phyloP scores from a whole-genome alignment of 768 basidiomycete genomes.

The Amanita exitialis region DNA sequence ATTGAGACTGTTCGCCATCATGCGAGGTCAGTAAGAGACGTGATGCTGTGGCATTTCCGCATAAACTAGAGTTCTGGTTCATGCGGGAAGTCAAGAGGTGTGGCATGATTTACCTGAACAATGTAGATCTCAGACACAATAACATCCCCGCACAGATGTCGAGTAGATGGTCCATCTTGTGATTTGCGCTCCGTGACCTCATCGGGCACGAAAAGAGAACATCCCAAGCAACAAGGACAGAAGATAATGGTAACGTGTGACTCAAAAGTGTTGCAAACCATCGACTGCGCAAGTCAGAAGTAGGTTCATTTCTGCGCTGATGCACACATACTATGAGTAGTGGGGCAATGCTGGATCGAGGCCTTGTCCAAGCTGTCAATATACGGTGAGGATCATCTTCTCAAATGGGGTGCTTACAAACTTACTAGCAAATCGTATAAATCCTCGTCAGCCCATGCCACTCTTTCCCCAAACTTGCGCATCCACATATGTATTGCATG shows the following conservation, averaged over 20 bases:
- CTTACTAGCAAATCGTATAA: constrained; percentile 51
- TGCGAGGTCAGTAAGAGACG: constrained; percentile 49
- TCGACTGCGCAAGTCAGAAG: constrained; percentile 31
- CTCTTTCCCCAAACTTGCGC: constrained; percentile 45
- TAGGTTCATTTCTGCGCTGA: not conserved
- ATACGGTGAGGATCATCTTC: not conserved
- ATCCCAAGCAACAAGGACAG: constrained; percentile 61
- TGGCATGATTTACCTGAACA: constrained; percentile 38
- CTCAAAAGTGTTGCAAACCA: constrained; percentile 68
- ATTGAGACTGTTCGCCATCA: constrained; percentile 26
- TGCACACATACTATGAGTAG: constrained; percentile 60
- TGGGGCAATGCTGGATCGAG: constrained; percentile 66
- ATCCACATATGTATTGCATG: constrained; percentile 56
- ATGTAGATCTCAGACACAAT: constrained; percentile 39
- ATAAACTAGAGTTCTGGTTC: constrained; percentile 30
- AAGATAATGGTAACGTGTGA: constrained; percentile 59
- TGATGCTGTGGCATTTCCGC: constrained; percentile 31
- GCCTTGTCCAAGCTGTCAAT: constrained; percentile 44
- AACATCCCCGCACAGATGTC: constrained; percentile 67
- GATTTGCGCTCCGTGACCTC: constrained; percentile 42
- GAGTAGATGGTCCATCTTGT: constrained; percentile 60
- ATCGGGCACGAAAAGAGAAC: constrained; percentile 51
- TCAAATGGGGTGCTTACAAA: constrained; percentile 3
- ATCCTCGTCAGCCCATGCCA: constrained; percentile 56
- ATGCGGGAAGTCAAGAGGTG: not conserved